Evolutionary conservation across 257 asterid species (phyloP).

Genomic region (Solanum piurae): DNA sequence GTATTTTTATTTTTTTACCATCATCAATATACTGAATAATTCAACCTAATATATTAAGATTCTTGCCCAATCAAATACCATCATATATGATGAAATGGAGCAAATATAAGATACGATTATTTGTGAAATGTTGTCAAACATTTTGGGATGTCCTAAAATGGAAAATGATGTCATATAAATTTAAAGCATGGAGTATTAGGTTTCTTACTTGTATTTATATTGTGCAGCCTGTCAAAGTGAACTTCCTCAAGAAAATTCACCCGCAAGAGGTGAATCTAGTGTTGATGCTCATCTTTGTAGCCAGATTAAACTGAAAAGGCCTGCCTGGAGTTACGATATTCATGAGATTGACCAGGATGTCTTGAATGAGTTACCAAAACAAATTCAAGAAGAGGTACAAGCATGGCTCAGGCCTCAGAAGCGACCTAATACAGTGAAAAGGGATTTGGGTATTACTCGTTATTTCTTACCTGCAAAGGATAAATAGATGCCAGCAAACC

Average conservation of each 20-base stretch:
- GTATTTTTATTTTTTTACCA: background rate
- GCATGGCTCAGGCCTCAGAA: conserved; percentile 65
- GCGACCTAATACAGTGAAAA: conserved; percentile 40
- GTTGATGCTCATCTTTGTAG: background rate
- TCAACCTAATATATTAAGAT: background rate
- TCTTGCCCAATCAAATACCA: background rate
- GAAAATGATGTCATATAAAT: background rate
- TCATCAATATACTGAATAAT: background rate
- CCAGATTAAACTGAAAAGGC: conserved; percentile 26
- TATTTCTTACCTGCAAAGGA: conserved; percentile 47
- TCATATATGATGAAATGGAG: background rate
- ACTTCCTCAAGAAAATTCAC: conserved; percentile 14
- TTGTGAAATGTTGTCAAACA: background rate
- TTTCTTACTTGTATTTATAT: background rate
- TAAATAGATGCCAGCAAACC: conserved; percentile 1
- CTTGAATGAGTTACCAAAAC: conserved; percentile 59
- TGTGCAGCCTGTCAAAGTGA: background rate
- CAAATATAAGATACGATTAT: background rate
- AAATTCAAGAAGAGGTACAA: conserved; percentile 74
- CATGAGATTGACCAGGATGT: conserved; percentile 67
- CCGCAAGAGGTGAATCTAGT: conserved; percentile 10
- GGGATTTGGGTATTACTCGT: conserved; percentile 50
- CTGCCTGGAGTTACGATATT: conserved; percentile 44
- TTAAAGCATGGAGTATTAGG: background rate
- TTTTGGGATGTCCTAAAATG: background rate